Evolutionary conservation across 2,329 filamentous ascomycete species (phyloP), one percentile per base, ranked within the genome.

Genomic region (Phoma herbarum): DNA sequence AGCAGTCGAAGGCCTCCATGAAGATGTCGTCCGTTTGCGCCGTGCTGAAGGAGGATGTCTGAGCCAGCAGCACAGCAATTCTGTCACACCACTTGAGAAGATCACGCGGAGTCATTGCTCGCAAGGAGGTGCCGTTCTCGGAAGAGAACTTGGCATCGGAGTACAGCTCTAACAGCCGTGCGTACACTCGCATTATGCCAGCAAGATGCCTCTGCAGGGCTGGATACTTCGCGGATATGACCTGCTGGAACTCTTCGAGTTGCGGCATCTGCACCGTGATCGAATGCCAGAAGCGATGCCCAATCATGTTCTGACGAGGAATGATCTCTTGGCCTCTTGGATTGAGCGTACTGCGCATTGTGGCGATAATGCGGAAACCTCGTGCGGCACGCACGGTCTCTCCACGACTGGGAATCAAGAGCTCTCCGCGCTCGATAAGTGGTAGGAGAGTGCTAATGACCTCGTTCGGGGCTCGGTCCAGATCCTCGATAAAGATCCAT

Each of bases 401-500:
- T 55, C 92, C 93, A 59, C 94, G 88, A 67, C 90, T 96, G 0
- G 95, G 92, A 28, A 99, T 93, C 4, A 96, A 83, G 14, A 99
- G 85, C 75, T 97, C 92, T n/a, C 92, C 88, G 59, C 91, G 88
- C 78, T 99, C 95, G 59, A 99, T 93, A 9, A 99, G 84, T 10
- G 96, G 95, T 25, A 99, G 83, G 26, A 99, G 85, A 14, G 93
- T 93, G 74, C 94, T 96, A 76, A 99, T 88, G 46, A 99, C 91
- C 77, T 99, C 95, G 65, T 92, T 94, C 4, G 96, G 95, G 11
- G 95, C 95, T 62, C 94, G 88, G 74, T 99, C 93, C 39, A 99
- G 84, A 76, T 99, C 96, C 77, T 99, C 96, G 59, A 99, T 96
- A 64, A 99, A 83, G 7, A 99, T 91, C 96, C 95, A 99, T 71